phyloP scores from a whole-genome alignment of 2,329 filamentous ascomycete species.

The Lecanicillium sp. region DNA sequence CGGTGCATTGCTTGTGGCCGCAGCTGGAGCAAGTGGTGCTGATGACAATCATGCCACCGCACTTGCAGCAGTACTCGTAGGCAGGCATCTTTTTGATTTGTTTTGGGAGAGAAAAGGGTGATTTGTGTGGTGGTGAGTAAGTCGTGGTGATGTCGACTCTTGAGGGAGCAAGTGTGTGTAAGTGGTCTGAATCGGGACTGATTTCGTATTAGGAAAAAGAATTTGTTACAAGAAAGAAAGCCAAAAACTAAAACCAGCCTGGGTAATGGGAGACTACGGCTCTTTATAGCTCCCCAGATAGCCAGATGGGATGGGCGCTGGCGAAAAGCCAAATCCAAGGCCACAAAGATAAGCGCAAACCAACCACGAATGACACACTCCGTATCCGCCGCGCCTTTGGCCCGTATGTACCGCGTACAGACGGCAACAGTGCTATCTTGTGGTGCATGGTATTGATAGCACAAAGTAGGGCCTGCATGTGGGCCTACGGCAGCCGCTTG shows the following conservation, averaged over 20 bases:
- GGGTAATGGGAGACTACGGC: slow-evolving; percentile 2
- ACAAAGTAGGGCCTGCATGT: too few relatives aligned
- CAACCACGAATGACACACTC: not conserved
- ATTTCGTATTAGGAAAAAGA: not conserved
- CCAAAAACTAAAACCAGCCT: not conserved
- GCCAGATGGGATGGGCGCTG: not conserved
- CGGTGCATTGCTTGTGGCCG: slow-evolving; percentile 39
- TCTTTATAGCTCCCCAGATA: slow-evolving; percentile 6
- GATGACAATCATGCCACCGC: slow-evolving; percentile 48
- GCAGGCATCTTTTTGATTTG: slow-evolving; percentile 25
- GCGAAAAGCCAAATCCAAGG: slow-evolving; percentile 5
- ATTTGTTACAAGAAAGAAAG: not conserved
- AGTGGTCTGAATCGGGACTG: not conserved
- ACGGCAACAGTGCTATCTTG: too few relatives aligned
- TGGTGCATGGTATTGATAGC: too few relatives aligned
- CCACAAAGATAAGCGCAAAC: slow-evolving; percentile 8
- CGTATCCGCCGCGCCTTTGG: too few relatives aligned
- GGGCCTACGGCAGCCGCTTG: too few relatives aligned
- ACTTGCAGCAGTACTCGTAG: slow-evolving; percentile 47
- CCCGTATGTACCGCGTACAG: too few relatives aligned
- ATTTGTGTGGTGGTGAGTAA: slow-evolving; percentile 9
- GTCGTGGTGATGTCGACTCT: slow-evolving; percentile 3
- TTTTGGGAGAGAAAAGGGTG: slow-evolving; percentile 11
- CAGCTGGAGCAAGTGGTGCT: slow-evolving; percentile 44
- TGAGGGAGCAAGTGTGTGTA: slow-evolving; percentile 2